Conservation (phyloP, 177 flowering plant genomes). For the Vitis hybrid region DNA sequence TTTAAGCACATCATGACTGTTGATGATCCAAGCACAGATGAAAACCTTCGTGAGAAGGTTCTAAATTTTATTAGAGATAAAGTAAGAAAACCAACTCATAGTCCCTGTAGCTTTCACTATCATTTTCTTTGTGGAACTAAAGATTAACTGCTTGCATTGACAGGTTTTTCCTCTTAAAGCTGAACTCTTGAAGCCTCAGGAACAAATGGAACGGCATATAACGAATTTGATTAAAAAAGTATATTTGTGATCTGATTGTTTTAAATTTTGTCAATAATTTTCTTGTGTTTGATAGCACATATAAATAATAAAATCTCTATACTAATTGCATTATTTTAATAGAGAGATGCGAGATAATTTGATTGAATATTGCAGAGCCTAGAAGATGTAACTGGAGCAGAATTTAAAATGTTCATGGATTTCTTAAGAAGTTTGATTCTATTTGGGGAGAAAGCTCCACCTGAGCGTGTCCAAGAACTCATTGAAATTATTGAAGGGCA, state of each 20-base stretch:
- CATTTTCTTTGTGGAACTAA: not conserved
- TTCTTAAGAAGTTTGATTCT: slow-evolving; percentile 79
- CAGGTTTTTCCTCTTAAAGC: slow-evolving; percentile 91
- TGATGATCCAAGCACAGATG: slow-evolving; percentile 72
- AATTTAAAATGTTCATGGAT: slow-evolving; percentile 95
- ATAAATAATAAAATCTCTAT: not conserved
- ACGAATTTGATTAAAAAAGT: slow-evolving; percentile 93
- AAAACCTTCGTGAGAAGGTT: slow-evolving; percentile 77
- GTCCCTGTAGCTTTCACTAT: too few relatives aligned
- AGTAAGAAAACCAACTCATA: slow-evolving; percentile 36
- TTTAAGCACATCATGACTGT: slow-evolving; percentile 74
- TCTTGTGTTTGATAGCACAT: not conserved
- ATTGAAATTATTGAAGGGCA: slow-evolving; percentile 87
- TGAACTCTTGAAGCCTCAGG: slow-evolving; percentile 88
- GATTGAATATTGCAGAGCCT: slow-evolving; percentile 60
- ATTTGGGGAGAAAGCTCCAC: slow-evolving; percentile 89
- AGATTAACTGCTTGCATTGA: slow-evolving; percentile 8
- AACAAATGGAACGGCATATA: slow-evolving; percentile 92
- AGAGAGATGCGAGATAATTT: too few relatives aligned
- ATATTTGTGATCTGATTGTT: slow-evolving; percentile 1
- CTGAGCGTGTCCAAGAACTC: slow-evolving; percentile 81
- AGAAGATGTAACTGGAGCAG: slow-evolving; percentile 95
- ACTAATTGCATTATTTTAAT: not conserved
- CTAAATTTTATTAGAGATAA: slow-evolving; percentile 79
- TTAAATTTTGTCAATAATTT: not conserved